These are phyloP conservation scores for Biancaea sappan DNA, from an alignment of 306 rosid genomes.

Conservation along the genomic window DNA sequence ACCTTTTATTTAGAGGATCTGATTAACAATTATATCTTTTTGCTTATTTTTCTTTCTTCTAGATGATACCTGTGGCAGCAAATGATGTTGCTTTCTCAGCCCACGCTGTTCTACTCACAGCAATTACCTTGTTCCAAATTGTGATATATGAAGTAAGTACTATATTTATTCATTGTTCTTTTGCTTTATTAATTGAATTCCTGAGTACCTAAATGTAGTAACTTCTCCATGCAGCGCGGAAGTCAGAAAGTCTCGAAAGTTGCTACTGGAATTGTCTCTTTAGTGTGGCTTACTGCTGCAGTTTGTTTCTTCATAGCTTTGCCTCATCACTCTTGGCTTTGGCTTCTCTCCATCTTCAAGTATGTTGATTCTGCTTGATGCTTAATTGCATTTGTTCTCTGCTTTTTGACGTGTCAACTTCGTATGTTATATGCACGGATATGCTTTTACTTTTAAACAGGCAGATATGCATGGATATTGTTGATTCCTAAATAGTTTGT, in stretches of 20 bases:
- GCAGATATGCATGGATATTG: not conserved
- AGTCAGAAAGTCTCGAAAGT: constrained; percentile 73
- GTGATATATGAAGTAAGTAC: constrained; percentile 70
- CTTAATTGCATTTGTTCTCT: constrained; percentile 1
- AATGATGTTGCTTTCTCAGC: constrained; percentile 91
- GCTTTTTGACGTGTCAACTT: not conserved
- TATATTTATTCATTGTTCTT: constrained; percentile 14
- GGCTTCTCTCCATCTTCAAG: constrained; percentile 82
- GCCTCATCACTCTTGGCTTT: constrained; percentile 84
- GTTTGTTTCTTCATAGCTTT: constrained; percentile 83
- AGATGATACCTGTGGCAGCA: constrained; percentile 98
- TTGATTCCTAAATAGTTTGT: constrained; percentile 25
- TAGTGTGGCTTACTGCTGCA: constrained; percentile 74
- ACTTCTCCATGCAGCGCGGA: constrained; percentile 64
- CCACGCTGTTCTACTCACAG: constrained; percentile 84
- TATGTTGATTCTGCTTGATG: constrained; percentile 39
- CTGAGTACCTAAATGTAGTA: constrained; percentile 23
- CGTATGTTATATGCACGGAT: not conserved
- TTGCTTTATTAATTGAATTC: not conserved
- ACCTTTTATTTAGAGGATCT: constrained; percentile 8
- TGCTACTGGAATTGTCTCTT: constrained; percentile 58
- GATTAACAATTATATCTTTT: not conserved
- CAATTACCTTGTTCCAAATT: constrained; percentile 70
- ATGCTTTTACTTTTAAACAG: not conserved
- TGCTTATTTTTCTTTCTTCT: constrained; percentile 14